These are phyloP conservation scores for Lanmaoa rubissima DNA, from an alignment of 768 basidiomycete genomes.

Conservation along the genomic window DNA sequence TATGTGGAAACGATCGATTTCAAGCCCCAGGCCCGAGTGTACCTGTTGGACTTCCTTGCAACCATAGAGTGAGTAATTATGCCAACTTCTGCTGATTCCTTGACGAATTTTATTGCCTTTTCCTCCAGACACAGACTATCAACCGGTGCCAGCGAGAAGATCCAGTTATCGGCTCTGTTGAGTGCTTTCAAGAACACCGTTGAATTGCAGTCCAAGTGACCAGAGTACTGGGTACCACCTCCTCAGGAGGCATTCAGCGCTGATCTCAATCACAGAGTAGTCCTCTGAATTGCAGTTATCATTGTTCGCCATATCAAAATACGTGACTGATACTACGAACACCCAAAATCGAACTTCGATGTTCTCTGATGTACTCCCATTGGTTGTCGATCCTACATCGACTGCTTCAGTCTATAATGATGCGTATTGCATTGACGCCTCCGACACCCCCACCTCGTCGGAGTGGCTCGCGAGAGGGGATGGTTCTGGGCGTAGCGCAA, in stretches of 20 bases:
- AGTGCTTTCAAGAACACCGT: slow-evolving; percentile 94
- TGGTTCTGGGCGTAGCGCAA: slow-evolving; percentile 54
- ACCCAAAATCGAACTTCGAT: not conserved
- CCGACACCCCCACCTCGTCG: not conserved
- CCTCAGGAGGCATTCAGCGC: not conserved
- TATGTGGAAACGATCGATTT: slow-evolving; percentile 85
- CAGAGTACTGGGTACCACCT: not conserved
- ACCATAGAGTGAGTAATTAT: slow-evolving; percentile 77
- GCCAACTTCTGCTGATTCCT: not conserved
- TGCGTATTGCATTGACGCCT: slow-evolving; percentile 2
- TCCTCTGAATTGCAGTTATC: not conserved
- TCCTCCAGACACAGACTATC: slow-evolving; percentile 78
- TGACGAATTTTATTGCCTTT: not conserved
- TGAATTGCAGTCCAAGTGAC: slow-evolving; percentile 59
- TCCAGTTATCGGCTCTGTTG: slow-evolving; percentile 88
- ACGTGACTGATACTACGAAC: not conserved
- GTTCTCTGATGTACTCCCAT: not conserved
- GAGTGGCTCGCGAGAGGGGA: slow-evolving; percentile 39
- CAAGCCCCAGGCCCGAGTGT: slow-evolving; percentile 82
- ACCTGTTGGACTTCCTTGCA: slow-evolving; percentile 90
- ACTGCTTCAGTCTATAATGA: slow-evolving; percentile 1
- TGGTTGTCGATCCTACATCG: not conserved
- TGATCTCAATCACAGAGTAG: not conserved
- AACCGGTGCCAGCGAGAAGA: slow-evolving; percentile 90
- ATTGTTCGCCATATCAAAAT: not conserved